Evolutionary conservation across 2,329 filamentous ascomycete genomes (phyloP).

Genomic region (Fusarium buharicum): DNA sequence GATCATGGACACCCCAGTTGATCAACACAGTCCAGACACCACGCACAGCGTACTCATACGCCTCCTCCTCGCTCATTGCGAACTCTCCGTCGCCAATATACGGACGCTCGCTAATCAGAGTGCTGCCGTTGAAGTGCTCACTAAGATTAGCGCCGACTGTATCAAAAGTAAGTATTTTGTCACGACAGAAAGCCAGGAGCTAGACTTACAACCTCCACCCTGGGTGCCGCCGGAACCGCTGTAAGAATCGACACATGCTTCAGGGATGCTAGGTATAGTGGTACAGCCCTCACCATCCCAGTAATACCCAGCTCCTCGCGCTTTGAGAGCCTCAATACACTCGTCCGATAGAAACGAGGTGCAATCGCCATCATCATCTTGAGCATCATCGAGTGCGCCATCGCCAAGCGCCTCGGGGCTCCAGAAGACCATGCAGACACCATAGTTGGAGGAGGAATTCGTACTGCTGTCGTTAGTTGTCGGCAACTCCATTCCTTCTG

Average conservation of each 20-base stretch:
- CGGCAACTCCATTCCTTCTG: conserved; percentile 13
- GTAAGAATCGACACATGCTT: conserved; percentile 13
- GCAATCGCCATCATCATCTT: conserved; percentile 22
- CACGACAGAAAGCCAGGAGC: background rate
- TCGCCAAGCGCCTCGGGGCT: background rate
- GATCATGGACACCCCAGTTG: conserved; percentile 13
- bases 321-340: conserved; percentile 10
- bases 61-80: conserved; percentile 16
- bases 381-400: conserved; percentile 1
- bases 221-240: background rate
- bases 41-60: conserved; percentile 20
- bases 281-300: background rate
- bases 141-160: conserved; percentile 12
- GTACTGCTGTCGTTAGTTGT: background rate
- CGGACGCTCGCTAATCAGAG: conserved; percentile 5
- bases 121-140: background rate
- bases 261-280: background rate
- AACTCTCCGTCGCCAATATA: background rate
- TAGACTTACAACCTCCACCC: background rate
- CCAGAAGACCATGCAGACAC: conserved; percentile 14
- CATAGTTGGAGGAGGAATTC: conserved; percentile 11
- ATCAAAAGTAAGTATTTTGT: background rate
- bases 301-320: background rate
- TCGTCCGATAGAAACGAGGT: conserved; percentile 24
- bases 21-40: conserved; percentile 27